phyloP scores from a whole-genome alignment of 2,329 filamentous ascomycete genomes.

The Trichoderma atroviride region DNA sequence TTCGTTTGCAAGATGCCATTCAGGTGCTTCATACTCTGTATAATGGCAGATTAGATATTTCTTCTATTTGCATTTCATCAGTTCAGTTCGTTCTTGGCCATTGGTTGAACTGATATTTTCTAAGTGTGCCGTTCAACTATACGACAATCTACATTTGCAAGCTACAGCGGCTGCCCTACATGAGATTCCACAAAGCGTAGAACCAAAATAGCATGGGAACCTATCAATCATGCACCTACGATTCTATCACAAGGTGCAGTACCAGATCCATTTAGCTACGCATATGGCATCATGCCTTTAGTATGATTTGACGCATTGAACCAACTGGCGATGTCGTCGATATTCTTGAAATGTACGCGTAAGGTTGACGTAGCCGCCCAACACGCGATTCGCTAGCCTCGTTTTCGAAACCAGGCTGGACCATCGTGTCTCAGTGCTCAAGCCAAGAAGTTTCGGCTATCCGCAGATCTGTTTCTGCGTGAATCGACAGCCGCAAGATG shows the following conservation, averaged over 20 bases:
- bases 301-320: neutral
- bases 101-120: neutral
- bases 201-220: neutral
- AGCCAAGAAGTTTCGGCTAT: slow-evolving; percentile 2
- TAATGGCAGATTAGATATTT: neutral
- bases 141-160: neutral
- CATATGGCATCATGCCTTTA: neutral
- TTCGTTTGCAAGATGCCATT: too few relatives aligned
- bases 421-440: neutral
- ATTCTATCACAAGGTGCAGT: neutral
- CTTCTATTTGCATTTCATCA: neutral
- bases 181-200: neutral
- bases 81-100: neutral
- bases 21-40: neutral
- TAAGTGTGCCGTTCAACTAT: neutral
- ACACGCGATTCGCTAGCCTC: slow-evolving; percentile 1
- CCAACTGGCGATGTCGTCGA: neutral
- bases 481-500: neutral
- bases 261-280: neutral
- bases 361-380: slow-evolving; percentile 15
- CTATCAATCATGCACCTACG: neutral
- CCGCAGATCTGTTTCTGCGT: slow-evolving; percentile 9
- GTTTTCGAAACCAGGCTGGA: neutral
- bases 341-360: neutral
- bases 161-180: neutral